Evolutionary conservation across 129 eudicot genomes (phyloP).

Genomic region (Helianthus tuberosus): DNA sequence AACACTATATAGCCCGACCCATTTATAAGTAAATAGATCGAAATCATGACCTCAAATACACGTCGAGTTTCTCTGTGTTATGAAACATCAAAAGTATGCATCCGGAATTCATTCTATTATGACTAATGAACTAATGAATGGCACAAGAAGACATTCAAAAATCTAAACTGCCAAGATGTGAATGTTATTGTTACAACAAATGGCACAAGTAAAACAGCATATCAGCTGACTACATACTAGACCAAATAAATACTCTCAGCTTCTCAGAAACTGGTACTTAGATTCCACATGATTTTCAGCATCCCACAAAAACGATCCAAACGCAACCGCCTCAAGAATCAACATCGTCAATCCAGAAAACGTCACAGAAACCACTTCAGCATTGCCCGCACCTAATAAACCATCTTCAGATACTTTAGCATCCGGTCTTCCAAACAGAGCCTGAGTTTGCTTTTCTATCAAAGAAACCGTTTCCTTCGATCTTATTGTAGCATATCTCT

Average conservation of each 20-base stretch:
- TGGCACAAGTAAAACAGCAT: background rate
- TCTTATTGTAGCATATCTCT: constrained; percentile 83
- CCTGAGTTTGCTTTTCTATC: constrained; percentile 91
- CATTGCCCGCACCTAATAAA: constrained; percentile 67
- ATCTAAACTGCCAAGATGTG: background rate
- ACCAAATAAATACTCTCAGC: constrained; percentile 30
- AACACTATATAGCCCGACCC: too few relatives aligned
- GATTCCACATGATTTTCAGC: constrained; percentile 81
- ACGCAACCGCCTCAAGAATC: constrained; percentile 90
- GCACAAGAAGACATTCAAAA: background rate
- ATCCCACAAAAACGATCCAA: constrained; percentile 96
- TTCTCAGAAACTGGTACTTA: constrained; percentile 61
- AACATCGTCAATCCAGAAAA: constrained; percentile 81
- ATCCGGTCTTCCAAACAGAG: constrained; percentile 90
- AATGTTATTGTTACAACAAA: background rate
- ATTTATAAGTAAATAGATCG: too few relatives aligned
- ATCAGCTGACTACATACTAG: constrained; percentile 6
- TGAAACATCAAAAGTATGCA: background rate
- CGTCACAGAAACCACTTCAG: constrained; percentile 53
- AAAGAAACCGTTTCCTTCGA: constrained; percentile 85
- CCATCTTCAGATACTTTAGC: constrained; percentile 66
- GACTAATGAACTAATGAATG: background rate
- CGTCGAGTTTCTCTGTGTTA: too few relatives aligned
- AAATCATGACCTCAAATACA: too few relatives aligned
- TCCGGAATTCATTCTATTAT: background rate